phyloP scores from a whole-genome alignment of 768 basidiomycete genomes.

The Trichaptum fuscoviolaceum region DNA sequence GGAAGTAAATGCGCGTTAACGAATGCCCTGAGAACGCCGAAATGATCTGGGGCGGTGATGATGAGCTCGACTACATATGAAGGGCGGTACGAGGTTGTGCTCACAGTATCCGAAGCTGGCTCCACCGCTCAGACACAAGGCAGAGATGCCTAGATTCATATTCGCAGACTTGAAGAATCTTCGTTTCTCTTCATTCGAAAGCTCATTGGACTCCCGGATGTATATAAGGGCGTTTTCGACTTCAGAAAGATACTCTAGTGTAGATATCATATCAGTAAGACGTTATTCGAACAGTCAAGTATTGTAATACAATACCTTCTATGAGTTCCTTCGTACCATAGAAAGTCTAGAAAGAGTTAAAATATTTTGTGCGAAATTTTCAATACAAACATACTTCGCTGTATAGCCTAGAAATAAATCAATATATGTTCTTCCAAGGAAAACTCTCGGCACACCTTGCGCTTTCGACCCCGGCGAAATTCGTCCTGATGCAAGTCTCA shows the following conservation, averaged over 20 bases:
- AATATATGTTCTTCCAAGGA: conserved; percentile 8
- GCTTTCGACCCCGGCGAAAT: conserved; percentile 92
- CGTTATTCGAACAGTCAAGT: not conserved
- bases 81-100: conserved; percentile 15
- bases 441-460: conserved; percentile 43
- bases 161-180: conserved; percentile 88
- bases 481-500: conserved; percentile 84
- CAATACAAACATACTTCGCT: conserved; percentile 55
- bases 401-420: conserved; percentile 56
- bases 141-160: conserved; percentile 86
- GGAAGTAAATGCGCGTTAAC: conserved; percentile 83
- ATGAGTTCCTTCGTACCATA: conserved; percentile 87
- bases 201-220: conserved; percentile 65
- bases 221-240: conserved; percentile 71
- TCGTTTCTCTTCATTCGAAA: conserved; percentile 84
- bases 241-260: conserved; percentile 77
- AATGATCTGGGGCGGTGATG: conserved; percentile 51
- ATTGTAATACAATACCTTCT: conserved; percentile 48
- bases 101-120: conserved; percentile 92
- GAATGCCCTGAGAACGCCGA: conserved; percentile 90
- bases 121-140: conserved; percentile 93
- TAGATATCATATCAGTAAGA: conserved; percentile 7
- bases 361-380: conserved; percentile 13
- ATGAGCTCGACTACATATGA: not conserved
- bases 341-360: conserved; percentile 60